A percentile compares a stretch with the other conserved stretches of the same genome.
Conservation (phyloP, 2,329 filamentous ascomycete genomes). For the Leptographium lundbergii region DNA sequence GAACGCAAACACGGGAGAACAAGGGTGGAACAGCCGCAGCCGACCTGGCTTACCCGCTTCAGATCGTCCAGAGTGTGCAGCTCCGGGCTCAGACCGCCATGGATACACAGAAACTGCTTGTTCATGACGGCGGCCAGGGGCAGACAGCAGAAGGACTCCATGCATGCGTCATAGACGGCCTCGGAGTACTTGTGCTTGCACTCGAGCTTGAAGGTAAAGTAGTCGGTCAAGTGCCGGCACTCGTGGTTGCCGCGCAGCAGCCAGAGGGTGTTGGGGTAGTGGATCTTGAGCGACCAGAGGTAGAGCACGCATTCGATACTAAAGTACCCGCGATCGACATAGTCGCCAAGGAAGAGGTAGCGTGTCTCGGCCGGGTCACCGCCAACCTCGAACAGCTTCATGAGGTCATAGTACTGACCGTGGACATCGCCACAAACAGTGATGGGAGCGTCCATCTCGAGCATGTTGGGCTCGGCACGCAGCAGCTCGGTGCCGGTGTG, state of each 20-base stretch:
- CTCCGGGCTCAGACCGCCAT: slow-evolving; percentile 91
- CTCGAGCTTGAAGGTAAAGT: slow-evolving; percentile 99
- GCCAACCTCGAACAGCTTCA: slow-evolving; percentile 98
- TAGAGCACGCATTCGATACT: slow-evolving; percentile 99
- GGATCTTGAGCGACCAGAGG: slow-evolving; percentile 96
- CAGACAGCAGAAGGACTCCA: slow-evolving; percentile 92
- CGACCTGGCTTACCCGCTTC: slow-evolving; percentile 54
- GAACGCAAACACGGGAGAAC: too few relatives aligned
- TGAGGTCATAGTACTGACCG: slow-evolving; percentile 97
- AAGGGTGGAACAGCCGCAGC: neutral
- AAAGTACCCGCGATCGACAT: slow-evolving; percentile 96
- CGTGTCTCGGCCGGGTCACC: slow-evolving; percentile 92
- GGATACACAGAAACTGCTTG: slow-evolving; percentile 98
- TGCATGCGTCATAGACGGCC: slow-evolving; percentile 89
- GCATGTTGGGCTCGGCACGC: slow-evolving; percentile 79
- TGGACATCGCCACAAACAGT: slow-evolving; percentile 98
- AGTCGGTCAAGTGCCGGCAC: slow-evolving; percentile 96
- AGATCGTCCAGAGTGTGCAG: slow-evolving; percentile 91
- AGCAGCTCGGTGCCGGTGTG: slow-evolving; percentile 77
- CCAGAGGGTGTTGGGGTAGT: slow-evolving; percentile 97
- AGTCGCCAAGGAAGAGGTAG: slow-evolving; percentile 95
- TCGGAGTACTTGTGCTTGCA: slow-evolving; percentile 99
- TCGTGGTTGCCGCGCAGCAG: slow-evolving; percentile 96
- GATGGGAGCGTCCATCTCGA: slow-evolving; percentile 99
- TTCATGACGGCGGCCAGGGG: slow-evolving; percentile 97